Conservation (phyloP, 805 yeast species). For the Metschnikowia kunwiensis region DNA sequence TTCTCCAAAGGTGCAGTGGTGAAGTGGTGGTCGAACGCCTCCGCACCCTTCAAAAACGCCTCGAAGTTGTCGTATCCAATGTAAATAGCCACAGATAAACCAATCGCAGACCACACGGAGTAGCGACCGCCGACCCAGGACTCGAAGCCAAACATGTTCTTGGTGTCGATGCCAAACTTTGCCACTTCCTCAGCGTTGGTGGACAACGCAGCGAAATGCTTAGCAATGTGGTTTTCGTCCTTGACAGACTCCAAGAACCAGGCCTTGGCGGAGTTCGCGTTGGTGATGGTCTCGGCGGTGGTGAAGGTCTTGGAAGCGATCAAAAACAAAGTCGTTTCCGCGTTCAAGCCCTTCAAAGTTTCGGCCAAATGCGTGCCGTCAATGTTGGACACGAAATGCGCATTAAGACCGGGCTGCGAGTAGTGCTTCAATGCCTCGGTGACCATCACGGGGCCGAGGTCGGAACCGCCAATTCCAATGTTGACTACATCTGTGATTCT, state of each 20-base stretch:
- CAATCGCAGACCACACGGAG: conserved; percentile 99
- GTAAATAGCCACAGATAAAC: conserved; percentile 90
- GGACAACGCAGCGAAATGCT: conserved; percentile 95
- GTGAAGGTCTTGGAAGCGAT: conserved; percentile 98
- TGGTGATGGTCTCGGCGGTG: conserved; percentile 96
- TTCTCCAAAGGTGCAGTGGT: conserved; percentile 76
- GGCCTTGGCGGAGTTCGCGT: conserved; percentile 90
- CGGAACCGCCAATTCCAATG: conserved; percentile 99
- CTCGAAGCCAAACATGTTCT: conserved; percentile 98
- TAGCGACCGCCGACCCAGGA: conserved; percentile 99
- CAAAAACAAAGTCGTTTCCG: conserved; percentile 90
- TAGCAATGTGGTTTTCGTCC: conserved; percentile 74
- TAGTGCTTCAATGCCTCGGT: conserved; percentile 96
- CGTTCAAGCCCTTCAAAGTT: conserved; percentile 69
- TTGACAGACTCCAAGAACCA: conserved; percentile 84
- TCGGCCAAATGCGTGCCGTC: conserved; percentile 98
- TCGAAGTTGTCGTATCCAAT: conserved; percentile 95
- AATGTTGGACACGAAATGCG: conserved; percentile 95
- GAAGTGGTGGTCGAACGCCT: conserved; percentile 94
- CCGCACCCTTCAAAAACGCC: conserved; percentile 92
- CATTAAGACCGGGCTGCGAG: conserved; percentile 66
- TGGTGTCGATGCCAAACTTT: conserved; percentile 95
- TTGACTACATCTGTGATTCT: conserved; percentile 90
- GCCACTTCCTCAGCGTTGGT: conserved; percentile 89
- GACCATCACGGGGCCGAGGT: conserved; percentile 98